Percentiles rank a stretch among this genome's conserved stretches.
Conservation (phyloP, 257 asterid species). For the Solanum neorickii region DNA sequence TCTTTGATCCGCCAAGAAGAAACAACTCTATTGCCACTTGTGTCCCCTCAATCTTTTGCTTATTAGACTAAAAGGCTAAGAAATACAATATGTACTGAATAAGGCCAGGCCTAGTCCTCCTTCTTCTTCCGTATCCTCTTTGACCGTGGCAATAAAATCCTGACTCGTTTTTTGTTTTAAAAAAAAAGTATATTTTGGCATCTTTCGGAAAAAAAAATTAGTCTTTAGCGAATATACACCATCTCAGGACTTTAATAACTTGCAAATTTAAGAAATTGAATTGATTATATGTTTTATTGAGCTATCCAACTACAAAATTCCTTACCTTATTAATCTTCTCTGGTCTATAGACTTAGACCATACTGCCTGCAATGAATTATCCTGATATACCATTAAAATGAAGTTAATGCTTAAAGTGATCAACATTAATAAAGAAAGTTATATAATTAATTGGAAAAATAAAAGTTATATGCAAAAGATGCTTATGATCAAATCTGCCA, state of each 20-base stretch:
- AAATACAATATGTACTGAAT: not conserved
- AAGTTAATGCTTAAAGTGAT: not conserved
- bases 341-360: slow-evolving; percentile 36
- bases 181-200: not conserved
- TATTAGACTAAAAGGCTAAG: not conserved
- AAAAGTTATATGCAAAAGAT: not conserved
- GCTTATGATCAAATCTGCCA: slow-evolving; percentile 70
- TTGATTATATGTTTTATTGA: not conserved
- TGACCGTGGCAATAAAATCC: not conserved
- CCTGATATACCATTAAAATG: slow-evolving; percentile 27
- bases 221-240: not conserved
- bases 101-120: not conserved
- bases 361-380: slow-evolving; percentile 73
- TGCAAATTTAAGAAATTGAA: not conserved
- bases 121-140: not conserved
- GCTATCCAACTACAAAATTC: not conserved
- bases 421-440: not conserved
- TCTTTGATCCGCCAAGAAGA: not conserved
- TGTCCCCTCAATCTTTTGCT: not conserved
- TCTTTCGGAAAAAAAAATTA: not conserved
- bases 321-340: slow-evolving; percentile 44
- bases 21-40: not conserved
- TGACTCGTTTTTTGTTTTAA: not conserved
- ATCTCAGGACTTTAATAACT: not conserved
- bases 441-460: not conserved